Percentiles rank a stretch among this genome's conserved stretches.
Conservation (phyloP, 2,329 filamentous ascomycete species). For the Trichoderma atrobrunneum region DNA sequence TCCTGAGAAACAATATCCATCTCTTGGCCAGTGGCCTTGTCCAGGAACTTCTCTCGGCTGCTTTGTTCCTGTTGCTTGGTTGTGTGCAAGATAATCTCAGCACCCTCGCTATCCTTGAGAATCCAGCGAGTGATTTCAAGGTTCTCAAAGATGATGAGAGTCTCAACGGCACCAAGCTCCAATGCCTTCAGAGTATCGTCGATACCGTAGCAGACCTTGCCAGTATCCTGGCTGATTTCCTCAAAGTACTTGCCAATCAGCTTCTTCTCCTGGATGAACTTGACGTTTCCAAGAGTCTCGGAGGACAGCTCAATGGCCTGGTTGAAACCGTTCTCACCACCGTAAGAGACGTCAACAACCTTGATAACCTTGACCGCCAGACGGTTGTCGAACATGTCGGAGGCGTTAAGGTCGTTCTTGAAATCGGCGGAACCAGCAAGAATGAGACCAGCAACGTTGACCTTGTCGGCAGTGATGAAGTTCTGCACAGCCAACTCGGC, state of each 20-base stretch:
- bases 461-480: constrained; percentile 97
- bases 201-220: constrained; percentile 95
- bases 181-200: constrained; percentile 96
- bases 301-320: constrained; percentile 95
- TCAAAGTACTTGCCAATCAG: constrained; percentile 98
- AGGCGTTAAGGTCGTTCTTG: constrained; percentile 98
- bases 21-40: constrained; percentile 92
- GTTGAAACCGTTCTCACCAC: constrained; percentile 99
- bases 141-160: constrained; percentile 94
- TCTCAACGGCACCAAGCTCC: constrained; percentile 93
- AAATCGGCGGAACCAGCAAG: constrained; percentile 97
- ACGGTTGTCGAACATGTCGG: constrained; percentile 93
- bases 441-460: constrained; percentile 94
- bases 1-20: constrained; percentile 90
- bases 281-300: constrained; percentile 97
- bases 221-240: constrained; percentile 96
- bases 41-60: constrained; percentile 83
- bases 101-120: constrained; percentile 74
- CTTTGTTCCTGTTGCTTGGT: constrained; percentile 72
- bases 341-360: constrained; percentile 97
- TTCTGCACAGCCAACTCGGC: constrained; percentile 97
- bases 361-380: constrained; percentile 96
- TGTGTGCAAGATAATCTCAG: constrained; percentile 76
- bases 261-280: constrained; percentile 99
- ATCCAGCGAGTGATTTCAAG: constrained; percentile 90